These are phyloP conservation scores for Peniophora sp. DNA, from an alignment of 1,284 basidiomycete species.

Conservation along the genomic window DNA sequence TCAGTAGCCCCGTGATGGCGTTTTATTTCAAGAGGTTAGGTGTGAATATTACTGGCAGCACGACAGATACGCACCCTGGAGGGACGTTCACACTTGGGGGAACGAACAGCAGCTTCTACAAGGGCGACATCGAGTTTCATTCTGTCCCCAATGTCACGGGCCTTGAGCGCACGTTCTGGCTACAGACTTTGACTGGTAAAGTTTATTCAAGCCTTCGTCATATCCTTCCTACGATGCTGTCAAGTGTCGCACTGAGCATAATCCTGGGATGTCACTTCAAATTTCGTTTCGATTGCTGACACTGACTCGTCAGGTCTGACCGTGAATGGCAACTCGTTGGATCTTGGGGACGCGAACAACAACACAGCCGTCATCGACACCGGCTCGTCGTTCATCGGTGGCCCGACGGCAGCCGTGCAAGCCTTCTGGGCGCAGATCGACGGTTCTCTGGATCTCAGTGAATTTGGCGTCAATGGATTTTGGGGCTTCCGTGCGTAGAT, in stretches of 20 bases:
- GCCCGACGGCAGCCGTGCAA: constrained; percentile 42
- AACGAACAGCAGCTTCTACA: constrained; percentile 57
- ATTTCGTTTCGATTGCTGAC: background rate
- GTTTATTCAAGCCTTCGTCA: constrained; percentile 3
- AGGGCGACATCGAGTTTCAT: constrained; percentile 57
- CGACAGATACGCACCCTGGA: constrained; percentile 35
- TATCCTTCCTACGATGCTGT: no score
- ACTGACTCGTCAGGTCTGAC: constrained; percentile 24
- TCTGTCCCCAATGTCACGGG: constrained; percentile 25
- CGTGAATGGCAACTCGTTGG: constrained; percentile 43
- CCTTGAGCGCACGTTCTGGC: constrained; percentile 47
- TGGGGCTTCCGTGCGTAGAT: constrained; percentile 69
- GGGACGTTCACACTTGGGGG: constrained; percentile 74
- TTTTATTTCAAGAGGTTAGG: constrained; percentile 43
- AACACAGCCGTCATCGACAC: constrained; percentile 69
- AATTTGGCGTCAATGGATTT: constrained; percentile 42
- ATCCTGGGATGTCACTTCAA: no score
- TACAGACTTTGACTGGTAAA: constrained; percentile 31
- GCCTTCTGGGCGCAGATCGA: constrained; percentile 52
- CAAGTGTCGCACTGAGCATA: no score
- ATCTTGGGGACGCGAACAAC: constrained; percentile 31
- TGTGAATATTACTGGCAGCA: constrained; percentile 22
- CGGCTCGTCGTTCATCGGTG: constrained; percentile 70
- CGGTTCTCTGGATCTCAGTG: constrained; percentile 28
- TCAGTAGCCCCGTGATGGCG: constrained; percentile 47